phyloP scores from a whole-genome alignment of 2,329 filamentous ascomycete genomes.

The Aspergillus puulaauensis region DNA sequence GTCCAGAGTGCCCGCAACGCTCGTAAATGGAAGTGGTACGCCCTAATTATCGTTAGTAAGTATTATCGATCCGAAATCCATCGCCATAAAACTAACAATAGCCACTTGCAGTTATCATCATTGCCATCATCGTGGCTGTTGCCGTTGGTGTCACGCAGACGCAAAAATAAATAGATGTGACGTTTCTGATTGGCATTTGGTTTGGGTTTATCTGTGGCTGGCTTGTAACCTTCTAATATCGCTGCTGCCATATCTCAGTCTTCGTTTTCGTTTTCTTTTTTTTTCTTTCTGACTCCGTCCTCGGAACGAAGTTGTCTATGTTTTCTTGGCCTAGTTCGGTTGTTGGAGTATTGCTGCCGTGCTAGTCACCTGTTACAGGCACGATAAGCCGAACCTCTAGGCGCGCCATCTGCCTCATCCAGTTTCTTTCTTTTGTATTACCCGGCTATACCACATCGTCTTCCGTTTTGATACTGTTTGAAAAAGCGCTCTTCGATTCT shows the following conservation, averaged over 20 bases:
- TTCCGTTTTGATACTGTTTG: constrained; percentile 5
- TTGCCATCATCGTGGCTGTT: constrained; percentile 54
- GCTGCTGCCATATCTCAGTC: neutral
- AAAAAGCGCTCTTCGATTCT: constrained; percentile 16
- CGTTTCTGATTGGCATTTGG: neutral
- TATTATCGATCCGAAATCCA: constrained; percentile 23
- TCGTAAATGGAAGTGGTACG: constrained; percentile 96
- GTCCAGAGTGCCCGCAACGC: constrained; percentile 77
- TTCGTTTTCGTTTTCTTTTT: neutral
- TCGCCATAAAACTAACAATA: neutral
- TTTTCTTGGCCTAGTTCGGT: constrained; percentile 3
- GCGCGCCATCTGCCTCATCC: constrained; percentile 22
- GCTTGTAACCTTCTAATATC: neutral
- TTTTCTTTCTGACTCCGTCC: constrained; percentile 5
- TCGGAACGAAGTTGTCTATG: constrained; percentile 12
- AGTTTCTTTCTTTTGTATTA: constrained; percentile 18
- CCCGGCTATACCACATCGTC: constrained; percentile 22
- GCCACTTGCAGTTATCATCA: constrained; percentile 51
- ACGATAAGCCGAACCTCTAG: constrained; percentile 13
- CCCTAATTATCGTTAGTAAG: constrained; percentile 70
- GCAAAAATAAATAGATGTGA: constrained; percentile 24
- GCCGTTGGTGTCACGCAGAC: constrained; percentile 45
- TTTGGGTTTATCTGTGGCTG: neutral
- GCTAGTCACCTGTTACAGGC: constrained; percentile 1
- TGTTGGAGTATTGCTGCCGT: constrained; percentile 1